Evolutionary conservation across 2,329 filamentous ascomycete genomes (phyloP), one percentile per base, ranked within the genome.

Genomic region (Fusarium haematococcum): DNA sequence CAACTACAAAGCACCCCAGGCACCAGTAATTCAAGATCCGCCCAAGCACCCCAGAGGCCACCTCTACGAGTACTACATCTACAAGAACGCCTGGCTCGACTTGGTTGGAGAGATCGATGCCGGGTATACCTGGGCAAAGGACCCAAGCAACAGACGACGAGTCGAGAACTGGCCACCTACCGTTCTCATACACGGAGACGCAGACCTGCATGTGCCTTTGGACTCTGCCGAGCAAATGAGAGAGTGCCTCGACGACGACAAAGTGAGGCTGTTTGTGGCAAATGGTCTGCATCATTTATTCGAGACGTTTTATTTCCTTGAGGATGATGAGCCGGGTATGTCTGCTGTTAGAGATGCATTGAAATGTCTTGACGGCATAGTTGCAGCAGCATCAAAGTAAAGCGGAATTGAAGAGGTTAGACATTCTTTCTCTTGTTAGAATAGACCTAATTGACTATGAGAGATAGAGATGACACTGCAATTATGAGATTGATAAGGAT

Each of bases 1-100:
- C 4, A 30, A 63, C 20, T 81, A 73, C 43, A 39, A 67, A 32
- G 50, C 70, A 6, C 70, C 65, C 1, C 16, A 27, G 3, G 32
- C 59, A 11, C 45, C 60, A 5, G 7, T 43, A 27, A 11, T 10
- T 32, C 3, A 25, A 61, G 25, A 57, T 58, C 5, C 48, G 25
- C 33, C 63, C 10, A 54, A 65, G 27, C 35, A 69, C 10, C 43
- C 60, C 18, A 71, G 79, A 1, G 77, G 77, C 0, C 57, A 75
- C 39, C 69, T 83, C 16, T 84, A 83, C 54, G 79, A 81, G 25
- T 82, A 83, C 70, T 82, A 79, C 57, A 77, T 80, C 18, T 70
- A 82, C 69, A 75, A 77, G 8, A 84, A 83, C 50, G 59, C 62
- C 8, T 83, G 78, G 68, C 50, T 75, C 2, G 63, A 66, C 4